A percentile compares a stretch with the other conserved stretches of the same genome.
Evolutionary conservation across 176 grass and related monocot species (phyloP).

Genomic region (Triticum dicoccoides): DNA sequence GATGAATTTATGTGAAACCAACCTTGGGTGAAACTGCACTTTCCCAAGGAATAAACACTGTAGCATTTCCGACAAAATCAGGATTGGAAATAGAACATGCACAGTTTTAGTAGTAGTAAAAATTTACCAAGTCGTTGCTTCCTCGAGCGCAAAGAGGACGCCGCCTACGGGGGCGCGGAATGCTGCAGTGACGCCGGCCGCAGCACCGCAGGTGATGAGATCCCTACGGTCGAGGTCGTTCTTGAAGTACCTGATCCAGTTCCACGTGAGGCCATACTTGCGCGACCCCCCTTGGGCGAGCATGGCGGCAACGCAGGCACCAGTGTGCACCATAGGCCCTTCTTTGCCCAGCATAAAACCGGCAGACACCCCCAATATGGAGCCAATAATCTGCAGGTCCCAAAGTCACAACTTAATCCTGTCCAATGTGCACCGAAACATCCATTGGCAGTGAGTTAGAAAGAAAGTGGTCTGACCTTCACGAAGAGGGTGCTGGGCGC

Average conservation of each 20-base stretch:
- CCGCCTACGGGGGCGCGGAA: constrained; percentile 66
- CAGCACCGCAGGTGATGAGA: constrained; percentile 69
- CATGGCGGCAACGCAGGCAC: constrained; percentile 57
- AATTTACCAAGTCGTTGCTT: constrained; percentile 66
- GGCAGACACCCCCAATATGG: constrained; percentile 59
- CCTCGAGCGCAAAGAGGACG: constrained; percentile 74
- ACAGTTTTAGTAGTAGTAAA: background rate
- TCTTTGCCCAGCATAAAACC: constrained; percentile 76
- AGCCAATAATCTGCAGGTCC: constrained; percentile 60
- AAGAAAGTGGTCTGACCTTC: constrained; percentile 33
- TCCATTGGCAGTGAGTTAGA: background rate
- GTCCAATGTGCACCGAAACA: background rate
- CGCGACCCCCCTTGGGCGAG: constrained; percentile 62
- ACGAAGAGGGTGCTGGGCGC: constrained; percentile 65
- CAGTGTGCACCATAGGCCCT: constrained; percentile 79
- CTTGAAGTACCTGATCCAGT: constrained; percentile 72
- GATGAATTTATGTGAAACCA: background rate
- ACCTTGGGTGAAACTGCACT: background rate
- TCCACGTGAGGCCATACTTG: constrained; percentile 63
- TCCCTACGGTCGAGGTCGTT: constrained; percentile 69
- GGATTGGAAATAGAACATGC: background rate
- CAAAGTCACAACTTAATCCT: background rate
- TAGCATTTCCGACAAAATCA: background rate
- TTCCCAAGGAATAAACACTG: background rate
- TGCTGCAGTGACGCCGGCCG: constrained; percentile 65